These are phyloP conservation scores for Aurinia saxatilis DNA, from an alignment of 345 rosid genomes.

Conservation along the genomic window DNA sequence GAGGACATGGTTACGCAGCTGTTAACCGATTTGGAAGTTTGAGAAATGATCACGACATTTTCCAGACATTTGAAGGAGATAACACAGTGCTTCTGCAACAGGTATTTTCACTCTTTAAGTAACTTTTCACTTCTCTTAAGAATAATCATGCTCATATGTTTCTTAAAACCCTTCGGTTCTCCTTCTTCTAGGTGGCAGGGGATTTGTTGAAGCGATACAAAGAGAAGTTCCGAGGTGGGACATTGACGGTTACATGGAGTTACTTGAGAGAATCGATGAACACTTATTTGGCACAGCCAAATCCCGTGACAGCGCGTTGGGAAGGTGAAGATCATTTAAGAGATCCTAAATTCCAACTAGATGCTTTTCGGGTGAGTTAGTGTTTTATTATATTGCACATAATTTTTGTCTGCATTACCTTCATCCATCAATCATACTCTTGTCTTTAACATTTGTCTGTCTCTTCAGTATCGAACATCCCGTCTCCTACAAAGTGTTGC, in stretches of 20 bases:
- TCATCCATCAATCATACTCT: not conserved
- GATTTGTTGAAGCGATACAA: conserved; percentile 85
- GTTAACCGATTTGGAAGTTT: conserved; percentile 92
- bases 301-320: conserved; percentile 95
- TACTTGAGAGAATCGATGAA: conserved; percentile 94
- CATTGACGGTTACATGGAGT: conserved; percentile 88
- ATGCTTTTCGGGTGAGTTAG: conserved; percentile 86
- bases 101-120: conserved; percentile 31
- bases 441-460: not conserved
- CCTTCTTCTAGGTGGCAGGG: conserved; percentile 66
- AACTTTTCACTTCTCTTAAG: conserved; percentile 1
- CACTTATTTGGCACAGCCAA: conserved; percentile 82
- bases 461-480: conserved; percentile 86
- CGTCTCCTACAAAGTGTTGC: conserved; percentile 87
- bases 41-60: conserved; percentile 97
- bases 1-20: conserved; percentile 99
- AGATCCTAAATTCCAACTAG: conserved; percentile 90
- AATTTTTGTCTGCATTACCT: too few relatives aligned
- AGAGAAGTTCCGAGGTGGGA: conserved; percentile 93
- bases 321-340: conserved; percentile 88
- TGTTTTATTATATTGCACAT: not conserved
- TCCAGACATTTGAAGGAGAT: conserved; percentile 99
- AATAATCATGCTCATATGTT: not conserved
- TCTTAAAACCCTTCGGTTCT: not conserved
- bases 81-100: conserved; percentile 97